phyloP scores from a whole-genome alignment of 345 rosid genomes.

The Linum lewisii region DNA sequence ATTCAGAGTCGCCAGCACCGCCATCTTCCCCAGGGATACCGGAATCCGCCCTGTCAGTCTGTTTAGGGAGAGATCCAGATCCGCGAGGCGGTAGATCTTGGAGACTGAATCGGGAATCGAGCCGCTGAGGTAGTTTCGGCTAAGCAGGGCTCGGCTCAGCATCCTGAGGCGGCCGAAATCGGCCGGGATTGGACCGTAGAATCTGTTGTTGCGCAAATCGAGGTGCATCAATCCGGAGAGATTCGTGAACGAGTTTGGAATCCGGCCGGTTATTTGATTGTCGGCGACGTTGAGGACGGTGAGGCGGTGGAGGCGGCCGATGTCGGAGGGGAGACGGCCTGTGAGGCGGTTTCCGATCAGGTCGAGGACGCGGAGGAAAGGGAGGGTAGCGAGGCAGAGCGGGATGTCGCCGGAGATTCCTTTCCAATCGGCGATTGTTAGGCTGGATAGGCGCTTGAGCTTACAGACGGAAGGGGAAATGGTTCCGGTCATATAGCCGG shows the following conservation, averaged over 20 bases:
- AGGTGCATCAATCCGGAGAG: conserved; percentile 73
- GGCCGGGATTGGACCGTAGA: conserved; percentile 49
- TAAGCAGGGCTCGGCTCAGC: conserved; percentile 67
- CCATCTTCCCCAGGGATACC: conserved; percentile 58
- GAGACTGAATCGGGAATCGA: conserved; percentile 50
- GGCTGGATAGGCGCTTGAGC: conserved; percentile 49
- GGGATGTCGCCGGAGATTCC: conserved; percentile 82
- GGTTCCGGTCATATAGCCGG: conserved; percentile 74
- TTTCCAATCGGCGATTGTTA: conserved; percentile 84
- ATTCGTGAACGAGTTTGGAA: conserved; percentile 49
- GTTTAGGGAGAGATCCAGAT: conserved; percentile 69
- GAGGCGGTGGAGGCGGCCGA: conserved; percentile 50
- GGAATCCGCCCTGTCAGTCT: conserved; percentile 53
- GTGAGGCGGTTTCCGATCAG: conserved; percentile 63
- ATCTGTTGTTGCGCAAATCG: conserved; percentile 56
- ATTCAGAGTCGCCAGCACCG: conserved; percentile 70
- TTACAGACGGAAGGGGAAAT: conserved; percentile 57
- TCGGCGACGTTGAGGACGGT: conserved; percentile 76
- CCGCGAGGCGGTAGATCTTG: conserved; percentile 66
- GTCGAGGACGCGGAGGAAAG: conserved; percentile 65
- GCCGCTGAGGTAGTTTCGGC: conserved; percentile 52
- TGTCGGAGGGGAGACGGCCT: conserved; percentile 46
- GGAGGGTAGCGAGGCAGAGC: conserved; percentile 41
- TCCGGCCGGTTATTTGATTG: conserved; percentile 54
- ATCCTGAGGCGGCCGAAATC: conserved; percentile 49